Percentiles rank a stretch among this genome's conserved stretches.
These are phyloP conservation scores for Fusarium albosuccineum DNA, from an alignment of 2,329 filamentous ascomycete genomes.

Conservation along the genomic window DNA sequence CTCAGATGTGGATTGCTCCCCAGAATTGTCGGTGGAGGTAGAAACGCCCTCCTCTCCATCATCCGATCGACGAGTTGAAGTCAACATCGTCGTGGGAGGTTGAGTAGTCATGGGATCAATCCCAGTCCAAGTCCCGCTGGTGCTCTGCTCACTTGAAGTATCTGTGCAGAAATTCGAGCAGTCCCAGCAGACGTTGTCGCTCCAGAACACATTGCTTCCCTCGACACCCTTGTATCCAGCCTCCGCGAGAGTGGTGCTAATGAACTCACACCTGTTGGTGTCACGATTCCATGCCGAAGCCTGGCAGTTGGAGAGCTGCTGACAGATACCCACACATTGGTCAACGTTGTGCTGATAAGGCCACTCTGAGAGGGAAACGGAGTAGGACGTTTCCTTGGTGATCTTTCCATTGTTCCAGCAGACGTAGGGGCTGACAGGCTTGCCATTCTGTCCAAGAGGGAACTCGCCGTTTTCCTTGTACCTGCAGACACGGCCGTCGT, in stretches of 20 bases:
- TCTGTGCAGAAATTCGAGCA: conserved; percentile 24
- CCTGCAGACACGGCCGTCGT: conserved; percentile 9
- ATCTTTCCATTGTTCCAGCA: conserved; percentile 24
- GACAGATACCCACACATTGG: conserved; percentile 30
- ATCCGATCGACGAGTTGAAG: conserved; percentile 16
- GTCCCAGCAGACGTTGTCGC: conserved; percentile 32
- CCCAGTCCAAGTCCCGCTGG: not conserved
- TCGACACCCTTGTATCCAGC: conserved; percentile 16
- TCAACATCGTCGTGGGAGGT: conserved; percentile 23
- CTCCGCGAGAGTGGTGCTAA: conserved; percentile 8
- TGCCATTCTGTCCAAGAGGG: conserved; percentile 25
- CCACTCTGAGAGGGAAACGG: not conserved
- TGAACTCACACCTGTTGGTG: conserved; percentile 19
- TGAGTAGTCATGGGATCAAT: conserved; percentile 6
- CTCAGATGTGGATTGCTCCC: not conserved
- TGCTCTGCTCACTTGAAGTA: not conserved
- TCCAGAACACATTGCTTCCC: conserved; percentile 17
- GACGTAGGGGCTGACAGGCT: conserved; percentile 6
- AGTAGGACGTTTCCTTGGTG: conserved; percentile 18
- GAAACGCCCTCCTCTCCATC: not conserved
- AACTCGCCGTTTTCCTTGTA: conserved; percentile 17
- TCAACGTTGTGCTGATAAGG: conserved; percentile 25
- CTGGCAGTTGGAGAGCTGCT: conserved; percentile 22
- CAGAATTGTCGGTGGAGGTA: not conserved
- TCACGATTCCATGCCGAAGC: conserved; percentile 25